phyloP scores from a whole-genome alignment of 2,329 filamentous ascomycete species.

The Diplocarpon mali region DNA sequence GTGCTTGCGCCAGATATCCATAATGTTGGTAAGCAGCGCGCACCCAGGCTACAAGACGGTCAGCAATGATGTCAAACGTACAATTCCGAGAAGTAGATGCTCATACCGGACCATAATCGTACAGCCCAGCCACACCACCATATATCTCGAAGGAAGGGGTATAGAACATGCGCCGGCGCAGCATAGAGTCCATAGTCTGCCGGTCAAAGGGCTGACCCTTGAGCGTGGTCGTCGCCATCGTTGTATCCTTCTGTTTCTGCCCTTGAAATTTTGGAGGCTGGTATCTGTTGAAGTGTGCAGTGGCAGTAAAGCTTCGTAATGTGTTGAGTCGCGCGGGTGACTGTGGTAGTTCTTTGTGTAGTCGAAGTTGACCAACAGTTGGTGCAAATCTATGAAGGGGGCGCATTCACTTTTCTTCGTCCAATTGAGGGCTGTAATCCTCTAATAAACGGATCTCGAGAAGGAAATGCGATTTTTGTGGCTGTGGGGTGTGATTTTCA shows the following conservation, averaged over 20 bases:
- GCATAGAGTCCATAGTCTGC: conserved; percentile 67
- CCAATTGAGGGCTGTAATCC: conserved; percentile 22
- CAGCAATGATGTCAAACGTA: background rate
- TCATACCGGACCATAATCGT: conserved; percentile 52
- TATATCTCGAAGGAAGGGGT: conserved; percentile 96
- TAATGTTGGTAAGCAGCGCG: conserved; percentile 57
- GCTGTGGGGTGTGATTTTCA: too few relatives aligned
- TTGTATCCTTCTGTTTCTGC: conserved; percentile 27
- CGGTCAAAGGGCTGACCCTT: conserved; percentile 87
- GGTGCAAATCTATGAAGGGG: conserved; percentile 30
- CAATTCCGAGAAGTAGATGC: background rate
- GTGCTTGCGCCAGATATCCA: conserved; percentile 64
- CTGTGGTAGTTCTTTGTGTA: background rate
- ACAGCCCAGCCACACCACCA: conserved; percentile 71
- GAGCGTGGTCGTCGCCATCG: conserved; percentile 61
- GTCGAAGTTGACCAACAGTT: conserved; percentile 16
- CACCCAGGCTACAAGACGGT: conserved; percentile 41
- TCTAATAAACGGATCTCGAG: conserved; percentile 2
- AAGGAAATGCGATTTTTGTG: background rate
- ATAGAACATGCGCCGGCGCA: conserved; percentile 85
- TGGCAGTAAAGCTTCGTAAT: conserved; percentile 30
- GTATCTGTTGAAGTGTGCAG: conserved; percentile 27
- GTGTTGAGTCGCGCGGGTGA: conserved; percentile 9
- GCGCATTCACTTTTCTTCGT: conserved; percentile 29
- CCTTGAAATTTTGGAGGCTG: conserved; percentile 24